A percentile compares a stretch with the other conserved stretches of the same genome.
phyloP scores from a whole-genome alignment of 768 basidiomycete genomes.

The Dioszegia aurantiaca region DNA sequence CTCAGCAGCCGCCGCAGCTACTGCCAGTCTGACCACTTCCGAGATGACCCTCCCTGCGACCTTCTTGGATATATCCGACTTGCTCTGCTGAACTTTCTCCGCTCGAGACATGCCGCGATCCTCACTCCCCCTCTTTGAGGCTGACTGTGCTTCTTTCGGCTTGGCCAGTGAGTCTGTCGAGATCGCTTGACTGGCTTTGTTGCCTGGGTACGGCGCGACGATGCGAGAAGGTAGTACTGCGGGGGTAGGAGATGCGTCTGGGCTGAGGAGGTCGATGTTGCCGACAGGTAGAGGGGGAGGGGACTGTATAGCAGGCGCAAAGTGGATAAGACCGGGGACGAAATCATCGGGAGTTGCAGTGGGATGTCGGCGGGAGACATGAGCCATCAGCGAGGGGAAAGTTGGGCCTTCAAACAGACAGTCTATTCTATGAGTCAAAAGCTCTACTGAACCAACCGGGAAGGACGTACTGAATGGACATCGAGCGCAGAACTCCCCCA shows the following conservation, averaged over 20 bases:
- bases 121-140: too few relatives aligned
- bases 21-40: background rate
- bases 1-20: background rate
- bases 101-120: background rate
- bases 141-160: too few relatives aligned
- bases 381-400: constrained; percentile 38
- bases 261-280: background rate
- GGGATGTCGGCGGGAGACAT: constrained; percentile 39
- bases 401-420: constrained; percentile 38
- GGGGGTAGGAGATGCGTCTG: background rate
- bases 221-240: background rate
- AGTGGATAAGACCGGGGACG: constrained; percentile 43
- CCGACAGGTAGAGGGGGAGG: constrained; percentile 5
- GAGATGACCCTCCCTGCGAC: constrained; percentile 7
- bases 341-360: constrained; percentile 41
- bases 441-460: background rate
- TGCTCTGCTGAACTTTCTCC: background rate
- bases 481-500: constrained; percentile 35
- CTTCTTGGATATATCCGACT: background rate
- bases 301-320: constrained; percentile 12
- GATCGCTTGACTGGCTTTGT: too few relatives aligned
- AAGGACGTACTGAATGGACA: constrained; percentile 44
- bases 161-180: too few relatives aligned
- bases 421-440: constrained; percentile 19
- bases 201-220: background rate